Base-by-base conservation (phyloP, 1,284 basidiomycete genomes). In the Pholiota adiposa region DNA sequence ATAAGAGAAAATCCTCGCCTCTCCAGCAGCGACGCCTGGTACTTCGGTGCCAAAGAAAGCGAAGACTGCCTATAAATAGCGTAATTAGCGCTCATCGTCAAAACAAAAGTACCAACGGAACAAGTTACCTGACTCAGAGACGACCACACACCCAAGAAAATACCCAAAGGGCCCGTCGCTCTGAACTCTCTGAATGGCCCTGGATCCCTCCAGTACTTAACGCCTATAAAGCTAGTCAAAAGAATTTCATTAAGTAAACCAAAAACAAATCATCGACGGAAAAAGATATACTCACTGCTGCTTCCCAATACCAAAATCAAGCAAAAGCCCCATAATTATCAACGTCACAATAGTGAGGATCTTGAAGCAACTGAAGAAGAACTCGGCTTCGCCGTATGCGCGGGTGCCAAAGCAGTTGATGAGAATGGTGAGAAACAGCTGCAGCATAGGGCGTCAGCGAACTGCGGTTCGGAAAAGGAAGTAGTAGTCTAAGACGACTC, bases 331-430 rank as follows among this genome's bases (percentile, higher is more conserved):
- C 6, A 54, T 50, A 12, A 64, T 60, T 49, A 63, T 64, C 34
- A 66, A 59, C 7, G 21, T 21, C 2, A 64, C 29, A 34, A 66
- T 64, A 21, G 63, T 64, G 29, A 64, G 55, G 33, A 64, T 64
- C 33, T 66, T 66, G 58, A 66, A 62, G 41, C 65, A 66, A 46
- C 61, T 63, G 25, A 64, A 63, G 12, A 61, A 41, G 50, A 66
- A 64, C 51, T 66, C 65, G 12, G 65, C 65, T 54, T 64, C 65
- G 50, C 63, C 63, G 34, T 64, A 66, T 25, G 59, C 63, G 27
- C 60, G 60, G 48, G 63, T 19, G 34, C 64, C 64, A 41, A 66
- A 66, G 52, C 63, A 64, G 53, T 66, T 66, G 33, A 66, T 66
- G n/a, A 59, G 58, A 46, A 64, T 58, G 3, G 61, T 61, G 29